A percentile compares a stretch with the other conserved stretches of the same genome.
These are phyloP conservation scores for Arabidopsis hybrid DNA, from an alignment of 441 rosid genomes.

Conservation along the genomic window DNA sequence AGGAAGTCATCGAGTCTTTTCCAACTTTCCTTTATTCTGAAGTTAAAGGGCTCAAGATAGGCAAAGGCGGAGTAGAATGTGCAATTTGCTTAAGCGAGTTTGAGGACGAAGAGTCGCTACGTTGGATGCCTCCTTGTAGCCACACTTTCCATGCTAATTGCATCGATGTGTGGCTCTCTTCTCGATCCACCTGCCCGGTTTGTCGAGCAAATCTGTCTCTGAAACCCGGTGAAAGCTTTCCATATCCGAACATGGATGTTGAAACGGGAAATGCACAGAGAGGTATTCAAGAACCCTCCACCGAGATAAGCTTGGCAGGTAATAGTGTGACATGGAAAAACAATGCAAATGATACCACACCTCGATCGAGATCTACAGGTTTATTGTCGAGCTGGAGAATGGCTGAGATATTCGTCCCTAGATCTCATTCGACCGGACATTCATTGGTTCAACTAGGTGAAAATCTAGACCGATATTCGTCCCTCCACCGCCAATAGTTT, in stretches of 20 bases:
- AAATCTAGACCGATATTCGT: too few relatives aligned
- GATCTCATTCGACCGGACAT: too few relatives aligned
- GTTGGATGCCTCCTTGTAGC: conserved; percentile 61
- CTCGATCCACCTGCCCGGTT: conserved; percentile 62
- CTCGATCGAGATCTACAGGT: conserved; percentile 63
- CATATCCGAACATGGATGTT: conserved; percentile 29
- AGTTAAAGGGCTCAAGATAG: conserved; percentile 60
- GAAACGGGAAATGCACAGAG: conserved; percentile 25
- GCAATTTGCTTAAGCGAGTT: conserved; percentile 69
- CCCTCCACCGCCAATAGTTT: too few relatives aligned
- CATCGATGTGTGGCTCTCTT: conserved; percentile 60
- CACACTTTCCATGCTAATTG: conserved; percentile 66
- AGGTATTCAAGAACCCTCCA: conserved; percentile 17
- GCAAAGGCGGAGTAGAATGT: conserved; percentile 63
- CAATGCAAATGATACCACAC: conserved; percentile 42
- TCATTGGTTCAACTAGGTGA: too few relatives aligned
- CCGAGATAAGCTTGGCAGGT: conserved; percentile 14
- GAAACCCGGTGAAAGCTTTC: conserved; percentile 49
- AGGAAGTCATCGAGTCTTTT: conserved; percentile 50
- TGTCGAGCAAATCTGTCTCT: conserved; percentile 58
- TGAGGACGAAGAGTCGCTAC: conserved; percentile 60
- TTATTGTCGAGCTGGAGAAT: conserved; percentile 49
- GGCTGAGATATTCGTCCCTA: conserved; percentile 27
- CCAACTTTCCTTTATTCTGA: conserved; percentile 58
- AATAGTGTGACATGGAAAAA: conserved; percentile 21